phyloP scores from a whole-genome alignment of 345 rosid species.

The Leavenworthia alabamica region DNA sequence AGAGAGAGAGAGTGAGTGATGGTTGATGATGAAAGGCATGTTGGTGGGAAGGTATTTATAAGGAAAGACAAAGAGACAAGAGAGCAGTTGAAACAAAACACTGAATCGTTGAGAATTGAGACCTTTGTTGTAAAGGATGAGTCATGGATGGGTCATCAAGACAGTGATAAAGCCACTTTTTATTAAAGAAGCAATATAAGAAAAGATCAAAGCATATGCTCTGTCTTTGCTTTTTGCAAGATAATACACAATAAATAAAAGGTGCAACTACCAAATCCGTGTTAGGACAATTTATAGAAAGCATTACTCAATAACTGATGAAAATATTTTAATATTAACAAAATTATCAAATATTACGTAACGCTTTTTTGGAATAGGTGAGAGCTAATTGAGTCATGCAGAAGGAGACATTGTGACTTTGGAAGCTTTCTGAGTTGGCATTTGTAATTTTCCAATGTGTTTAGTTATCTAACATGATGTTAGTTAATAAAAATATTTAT shows the following conservation, averaged over 20 bases:
- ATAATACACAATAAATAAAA: background rate
- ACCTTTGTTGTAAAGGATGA: conserved; percentile 10
- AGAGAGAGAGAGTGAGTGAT: background rate
- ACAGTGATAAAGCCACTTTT: conserved; percentile 26
- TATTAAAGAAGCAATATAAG: conserved; percentile 4
- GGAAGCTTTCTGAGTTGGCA: background rate
- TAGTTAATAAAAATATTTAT: background rate
- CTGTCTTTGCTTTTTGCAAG: background rate
- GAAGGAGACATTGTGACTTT: background rate
- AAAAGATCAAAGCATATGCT: conserved; percentile 20
- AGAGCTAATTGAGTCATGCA: conserved; percentile 11
- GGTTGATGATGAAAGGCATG: conserved; percentile 15
- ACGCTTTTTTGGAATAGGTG: background rate
- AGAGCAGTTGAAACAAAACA: conserved; percentile 20
- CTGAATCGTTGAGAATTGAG: background rate
- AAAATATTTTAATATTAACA: no score
- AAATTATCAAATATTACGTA: conserved; percentile 16
- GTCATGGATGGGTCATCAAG: conserved; percentile 30
- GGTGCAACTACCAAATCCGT: conserved; percentile 7
- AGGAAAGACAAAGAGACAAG: conserved; percentile 25
- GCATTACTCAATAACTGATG: background rate
- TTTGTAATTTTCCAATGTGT: background rate
- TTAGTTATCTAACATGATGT: background rate
- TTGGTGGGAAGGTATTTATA: conserved; percentile 23
- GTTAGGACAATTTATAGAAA: background rate